Conservation (phyloP, 2,329 filamentous ascomycete genomes). For the Cytospora leucostoma region DNA sequence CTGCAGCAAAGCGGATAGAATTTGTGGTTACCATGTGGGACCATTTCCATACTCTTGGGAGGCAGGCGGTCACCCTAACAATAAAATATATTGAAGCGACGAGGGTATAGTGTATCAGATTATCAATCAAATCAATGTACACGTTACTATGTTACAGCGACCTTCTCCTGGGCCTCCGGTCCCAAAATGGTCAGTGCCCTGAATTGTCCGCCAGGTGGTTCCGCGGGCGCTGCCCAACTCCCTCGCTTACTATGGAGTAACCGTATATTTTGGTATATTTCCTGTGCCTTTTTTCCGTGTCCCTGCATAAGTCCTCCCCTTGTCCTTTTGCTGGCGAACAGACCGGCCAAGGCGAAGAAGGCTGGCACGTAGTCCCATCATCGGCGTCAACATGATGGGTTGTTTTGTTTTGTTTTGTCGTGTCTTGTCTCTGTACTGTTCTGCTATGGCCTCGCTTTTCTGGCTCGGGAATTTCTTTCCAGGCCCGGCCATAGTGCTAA, state of each 20-base stretch:
- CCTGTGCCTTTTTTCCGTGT: neutral
- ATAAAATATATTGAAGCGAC: neutral
- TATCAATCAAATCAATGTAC: neutral
- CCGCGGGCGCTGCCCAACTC: neutral
- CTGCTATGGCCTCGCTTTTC: neutral
- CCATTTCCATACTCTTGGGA: neutral
- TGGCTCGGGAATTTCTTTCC: neutral
- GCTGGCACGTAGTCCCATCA: neutral
- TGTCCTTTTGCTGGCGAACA: neutral
- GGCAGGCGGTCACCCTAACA: constrained; percentile 1
- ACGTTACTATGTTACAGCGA: neutral
- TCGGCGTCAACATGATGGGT: neutral
- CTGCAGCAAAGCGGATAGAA: neutral
- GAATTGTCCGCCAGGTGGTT: neutral
- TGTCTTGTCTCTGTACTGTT: too few relatives aligned
- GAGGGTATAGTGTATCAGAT: neutral
- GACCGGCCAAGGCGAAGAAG: neutral
- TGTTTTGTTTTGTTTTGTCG: too few relatives aligned
- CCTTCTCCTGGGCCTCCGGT: neutral
- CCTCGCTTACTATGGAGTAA: neutral
- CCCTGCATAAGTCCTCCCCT: neutral
- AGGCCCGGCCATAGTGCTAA: neutral
- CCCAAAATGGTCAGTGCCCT: neutral
- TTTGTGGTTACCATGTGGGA: neutral
- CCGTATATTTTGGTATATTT: neutral